Percentiles rank a stretch among this genome's conserved stretches.
phyloP scores from a whole-genome alignment of 495 filamentous ascomycete genomes.

The Chaetomium fimeti region DNA sequence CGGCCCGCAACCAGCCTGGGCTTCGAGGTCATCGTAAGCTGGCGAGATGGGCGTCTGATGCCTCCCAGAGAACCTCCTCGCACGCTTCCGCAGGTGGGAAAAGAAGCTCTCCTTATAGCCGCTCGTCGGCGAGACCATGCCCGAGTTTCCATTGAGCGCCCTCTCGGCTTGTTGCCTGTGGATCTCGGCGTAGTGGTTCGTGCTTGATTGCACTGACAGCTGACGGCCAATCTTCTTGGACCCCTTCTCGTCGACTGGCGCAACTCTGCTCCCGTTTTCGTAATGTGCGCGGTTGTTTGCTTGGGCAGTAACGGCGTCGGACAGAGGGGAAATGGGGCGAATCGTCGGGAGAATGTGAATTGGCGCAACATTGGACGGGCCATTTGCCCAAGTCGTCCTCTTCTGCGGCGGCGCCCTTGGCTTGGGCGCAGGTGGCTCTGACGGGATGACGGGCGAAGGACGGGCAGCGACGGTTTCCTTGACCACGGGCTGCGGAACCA shows the following conservation, averaged over 20 bases:
- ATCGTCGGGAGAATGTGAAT: slow-evolving; percentile 99
- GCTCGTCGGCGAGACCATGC: slow-evolving; percentile 60
- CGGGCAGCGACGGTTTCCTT: slow-evolving; percentile 45
- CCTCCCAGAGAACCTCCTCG: slow-evolving; percentile 85
- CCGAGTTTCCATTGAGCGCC: slow-evolving; percentile 78
- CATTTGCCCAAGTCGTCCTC: slow-evolving; percentile 83
- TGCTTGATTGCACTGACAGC: slow-evolving; percentile 89
- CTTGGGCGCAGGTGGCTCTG: slow-evolving; percentile 55
- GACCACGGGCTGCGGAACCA: slow-evolving; percentile 18
- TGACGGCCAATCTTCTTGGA: slow-evolving; percentile 95
- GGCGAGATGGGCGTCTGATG: slow-evolving; percentile 75
- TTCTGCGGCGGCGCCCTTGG: slow-evolving; percentile 62
- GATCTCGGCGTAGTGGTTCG: slow-evolving; percentile 80
- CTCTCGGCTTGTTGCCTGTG: slow-evolving; percentile 90
- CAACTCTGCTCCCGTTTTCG: slow-evolving; percentile 34
- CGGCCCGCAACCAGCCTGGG: slow-evolving; percentile 85
- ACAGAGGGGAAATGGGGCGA: slow-evolving; percentile 87
- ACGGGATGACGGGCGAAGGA: slow-evolving; percentile 59
- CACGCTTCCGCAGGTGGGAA: slow-evolving; percentile 92
- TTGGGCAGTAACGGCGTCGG: slow-evolving; percentile 88
- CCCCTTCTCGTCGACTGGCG: slow-evolving; percentile 58
- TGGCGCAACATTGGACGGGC: slow-evolving; percentile 76
- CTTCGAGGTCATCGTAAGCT: slow-evolving; percentile 79
- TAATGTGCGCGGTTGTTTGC: slow-evolving; percentile 57
- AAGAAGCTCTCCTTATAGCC: slow-evolving; percentile 93